Evolutionary conservation across 192 early-diverging fungal species (phyloP).

Genomic region (Ambispora gerdemannii): DNA sequence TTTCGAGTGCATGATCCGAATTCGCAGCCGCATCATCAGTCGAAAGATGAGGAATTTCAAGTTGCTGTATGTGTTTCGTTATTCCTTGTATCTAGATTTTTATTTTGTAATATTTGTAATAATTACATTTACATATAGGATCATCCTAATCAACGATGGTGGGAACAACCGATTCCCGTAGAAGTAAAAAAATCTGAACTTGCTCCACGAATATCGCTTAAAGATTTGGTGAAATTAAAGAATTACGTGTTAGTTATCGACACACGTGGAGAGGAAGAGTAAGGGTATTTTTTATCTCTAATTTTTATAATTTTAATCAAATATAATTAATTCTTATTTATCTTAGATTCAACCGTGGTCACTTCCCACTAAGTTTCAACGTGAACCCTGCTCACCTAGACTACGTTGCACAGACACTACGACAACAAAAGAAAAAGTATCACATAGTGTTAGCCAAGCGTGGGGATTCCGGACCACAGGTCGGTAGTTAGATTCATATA

Average conservation of each 20-base stretch:
- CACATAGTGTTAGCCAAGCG: slow-evolving; percentile 48
- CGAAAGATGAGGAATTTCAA: not conserved
- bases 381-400: slow-evolving; percentile 44
- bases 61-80: not conserved
- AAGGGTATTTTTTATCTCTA: slow-evolving; percentile 22
- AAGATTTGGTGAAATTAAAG: slow-evolving; percentile 46
- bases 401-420: slow-evolving; percentile 40
- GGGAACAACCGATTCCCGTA: slow-evolving; percentile 48
- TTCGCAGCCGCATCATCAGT: slow-evolving; percentile 22
- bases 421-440: slow-evolving; percentile 52
- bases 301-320: not conserved
- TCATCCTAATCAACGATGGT: slow-evolving; percentile 39
- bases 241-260: slow-evolving; percentile 55
- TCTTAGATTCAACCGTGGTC: slow-evolving; percentile 49
- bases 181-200: slow-evolving; percentile 50
- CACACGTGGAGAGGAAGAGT: slow-evolving; percentile 55
- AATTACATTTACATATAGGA: slow-evolving; percentile 32
- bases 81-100: too few species aligned
- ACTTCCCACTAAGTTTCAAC: slow-evolving; percentile 55
- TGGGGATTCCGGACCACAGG: slow-evolving; percentile 50
- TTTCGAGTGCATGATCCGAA: slow-evolving; percentile 37
- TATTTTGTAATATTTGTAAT: too few species aligned
- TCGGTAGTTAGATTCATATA: slow-evolving; percentile 23
- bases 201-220: slow-evolving; percentile 51
- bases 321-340: not conserved